These are phyloP conservation scores for Isabelozyma heimii DNA, from an alignment of 805 yeast species.

Conservation along the genomic window DNA sequence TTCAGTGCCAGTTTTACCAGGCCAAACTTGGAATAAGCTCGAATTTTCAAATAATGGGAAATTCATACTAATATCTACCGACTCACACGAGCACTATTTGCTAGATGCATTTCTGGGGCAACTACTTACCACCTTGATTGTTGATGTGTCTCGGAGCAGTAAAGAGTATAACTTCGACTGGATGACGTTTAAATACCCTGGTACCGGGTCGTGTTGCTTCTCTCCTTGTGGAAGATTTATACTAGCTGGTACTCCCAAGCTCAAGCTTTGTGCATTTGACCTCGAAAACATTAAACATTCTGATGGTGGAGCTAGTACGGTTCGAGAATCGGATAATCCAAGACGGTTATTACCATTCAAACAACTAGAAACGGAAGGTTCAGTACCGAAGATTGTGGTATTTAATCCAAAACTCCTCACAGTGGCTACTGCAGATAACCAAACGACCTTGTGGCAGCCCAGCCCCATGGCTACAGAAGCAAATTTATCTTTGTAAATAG, in stretches of 20 bases:
- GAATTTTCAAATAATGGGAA: conserved; percentile 83
- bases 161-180: conserved; percentile 10
- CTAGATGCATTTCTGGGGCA: conserved; percentile 70
- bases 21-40: conserved; percentile 53
- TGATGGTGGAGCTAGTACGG: conserved; percentile 14
- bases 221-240: conserved; percentile 41
- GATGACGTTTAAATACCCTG: conserved; percentile 29
- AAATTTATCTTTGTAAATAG: neutral
- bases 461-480: neutral
- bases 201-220: conserved; percentile 32
- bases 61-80: conserved; percentile 55
- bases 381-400: conserved; percentile 45
- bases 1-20: conserved; percentile 14
- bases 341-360: conserved; percentile 18
- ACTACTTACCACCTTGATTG: conserved; percentile 27
- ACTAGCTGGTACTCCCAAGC: conserved; percentile 26
- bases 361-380: conserved; percentile 19
- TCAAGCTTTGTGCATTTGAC: conserved; percentile 28
- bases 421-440: conserved; percentile 62
- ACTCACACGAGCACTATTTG: conserved; percentile 53
- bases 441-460: conserved; percentile 39
- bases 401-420: conserved; percentile 63
- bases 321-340: conserved; percentile 16
- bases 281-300: conserved; percentile 19
- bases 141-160: conserved; percentile 1